phyloP scores from a whole-genome alignment of 371 early-diverging fungal species.

The Lichtheimia ramosa region DNA sequence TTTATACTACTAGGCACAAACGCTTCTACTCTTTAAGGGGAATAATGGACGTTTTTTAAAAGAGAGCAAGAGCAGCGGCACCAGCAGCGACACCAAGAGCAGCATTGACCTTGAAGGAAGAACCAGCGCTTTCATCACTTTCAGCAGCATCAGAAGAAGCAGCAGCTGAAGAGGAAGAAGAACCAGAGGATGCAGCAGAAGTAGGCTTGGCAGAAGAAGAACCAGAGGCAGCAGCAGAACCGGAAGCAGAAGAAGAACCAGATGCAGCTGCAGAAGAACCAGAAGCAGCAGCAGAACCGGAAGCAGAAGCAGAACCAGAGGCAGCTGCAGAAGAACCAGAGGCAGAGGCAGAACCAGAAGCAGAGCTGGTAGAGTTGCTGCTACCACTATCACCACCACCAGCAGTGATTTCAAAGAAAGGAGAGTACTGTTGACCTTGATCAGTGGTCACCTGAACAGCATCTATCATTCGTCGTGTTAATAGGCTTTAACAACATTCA shows the following conservation, averaged over 20 bases:
- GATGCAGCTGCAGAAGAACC: constrained; percentile 8
- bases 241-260: not conserved
- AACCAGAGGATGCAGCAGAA: not conserved
- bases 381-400: not conserved
- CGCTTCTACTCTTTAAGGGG: no score
- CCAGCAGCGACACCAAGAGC: constrained; percentile 8
- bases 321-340: constrained; percentile 14
- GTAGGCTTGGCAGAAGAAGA: not conserved
- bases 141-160: not conserved
- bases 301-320: not conserved
- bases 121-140: not conserved
- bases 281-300: constrained; percentile 6
- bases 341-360: constrained; percentile 8
- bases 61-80: constrained; percentile 11
- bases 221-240: not conserved
- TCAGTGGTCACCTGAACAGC: constrained; percentile 25
- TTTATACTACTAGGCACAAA: no score
- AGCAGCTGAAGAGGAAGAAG: not conserved
- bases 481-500: no score
- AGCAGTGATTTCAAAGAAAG: constrained; percentile 35
- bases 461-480: constrained; percentile 20
- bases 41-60: not conserved
- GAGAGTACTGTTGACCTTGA: constrained; percentile 30
- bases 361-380: not conserved
- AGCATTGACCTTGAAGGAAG: constrained; percentile 5